Base-by-base conservation (phyloP, 164 flowering plant species). In the Tetracentron sinense region DNA sequence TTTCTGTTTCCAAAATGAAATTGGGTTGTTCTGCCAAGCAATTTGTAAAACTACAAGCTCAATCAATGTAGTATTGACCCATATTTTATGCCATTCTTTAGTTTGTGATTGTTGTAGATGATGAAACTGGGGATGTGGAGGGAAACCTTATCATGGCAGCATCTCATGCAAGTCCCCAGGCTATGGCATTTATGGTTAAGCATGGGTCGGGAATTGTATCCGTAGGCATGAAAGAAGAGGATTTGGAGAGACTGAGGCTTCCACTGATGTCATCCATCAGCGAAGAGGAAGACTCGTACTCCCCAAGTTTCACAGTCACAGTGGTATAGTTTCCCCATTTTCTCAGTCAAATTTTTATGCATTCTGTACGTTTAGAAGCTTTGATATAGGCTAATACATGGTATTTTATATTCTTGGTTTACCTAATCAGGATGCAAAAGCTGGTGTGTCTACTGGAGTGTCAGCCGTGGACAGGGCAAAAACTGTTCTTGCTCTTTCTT, bases 31-130 rank as follows among this genome's bases (percentile, higher is more conserved):
- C 38, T 33, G 14, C n/a, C n/a, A n/a, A n/a, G n/a, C n/a, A n/a
- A n/a, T n/a, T n/a, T n/a, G n/a, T n/a, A n/a, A n/a, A 30, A 30
- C 17, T 6, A 0, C 2, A 6, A 31, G 28, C 5, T 65, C 25
- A 49, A 48, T 59, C 52, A 35, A 58, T 58, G 12, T 12, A 26
- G 58, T 59, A 0, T 26, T 61, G 49, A 68, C 65, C 20, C 29
- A 51, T 71, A 17, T 26, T 29, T 16, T 11, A 8, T 11, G 25
- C 55, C 67, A 55, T 68, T 54, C 56, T 71, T 58, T 69, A 90
- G 97, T 83, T 84, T 84, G 92, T 90, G 81, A 85, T 90, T 69
- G 97, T 84, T 60, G 92, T 89, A 69, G 94, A 87, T 70, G 96
- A 90, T 83, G 94, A 90, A 70, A 78, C 75, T 65, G 83, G 77